A percentile compares a stretch with the other conserved stretches of the same genome.
Evolutionary conservation across 2,329 filamentous ascomycete species (phyloP).

Genomic region (Sarocladium kiliense): DNA sequence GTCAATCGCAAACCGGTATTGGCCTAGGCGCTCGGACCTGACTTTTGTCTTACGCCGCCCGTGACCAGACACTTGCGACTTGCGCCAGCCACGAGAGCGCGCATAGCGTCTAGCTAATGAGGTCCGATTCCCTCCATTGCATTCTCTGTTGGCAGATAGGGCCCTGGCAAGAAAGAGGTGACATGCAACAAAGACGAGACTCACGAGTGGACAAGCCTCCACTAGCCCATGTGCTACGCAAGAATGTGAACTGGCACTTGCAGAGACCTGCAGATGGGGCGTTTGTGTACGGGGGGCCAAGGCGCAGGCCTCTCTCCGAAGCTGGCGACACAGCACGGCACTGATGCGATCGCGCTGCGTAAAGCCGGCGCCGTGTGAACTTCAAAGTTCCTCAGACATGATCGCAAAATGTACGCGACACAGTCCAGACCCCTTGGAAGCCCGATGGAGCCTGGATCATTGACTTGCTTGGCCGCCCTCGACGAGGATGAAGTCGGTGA

Average conservation of each 20-base stretch:
- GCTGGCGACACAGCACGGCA: background rate
- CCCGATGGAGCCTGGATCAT: background rate
- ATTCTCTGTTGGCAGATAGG: background rate
- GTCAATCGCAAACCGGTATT: background rate
- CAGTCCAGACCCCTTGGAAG: background rate
- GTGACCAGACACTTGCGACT: too few relatives aligned
- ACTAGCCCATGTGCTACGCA: conserved; percentile 8
- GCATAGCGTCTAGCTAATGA: background rate
- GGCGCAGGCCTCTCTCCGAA: background rate
- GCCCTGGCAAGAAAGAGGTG: background rate
- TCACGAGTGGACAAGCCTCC: conserved; percentile 1
- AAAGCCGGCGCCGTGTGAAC: background rate
- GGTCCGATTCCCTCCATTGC: background rate
- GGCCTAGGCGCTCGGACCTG: background rate
- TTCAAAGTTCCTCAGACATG: background rate
- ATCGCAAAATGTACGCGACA: conserved; percentile 3
- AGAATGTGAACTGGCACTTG: conserved; percentile 7
- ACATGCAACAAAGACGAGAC: conserved; percentile 4
- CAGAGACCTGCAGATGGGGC: conserved; percentile 9
- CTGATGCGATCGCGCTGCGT: conserved; percentile 2
- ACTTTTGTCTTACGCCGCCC: background rate
- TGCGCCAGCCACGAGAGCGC: too few relatives aligned
- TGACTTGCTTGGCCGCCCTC: background rate
- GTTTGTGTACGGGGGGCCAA: conserved; percentile 3
- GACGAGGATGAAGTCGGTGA: background rate